Evolutionary conservation across 768 basidiomycete species (phyloP).

Genomic region (Hirschioporus abietinus): DNA sequence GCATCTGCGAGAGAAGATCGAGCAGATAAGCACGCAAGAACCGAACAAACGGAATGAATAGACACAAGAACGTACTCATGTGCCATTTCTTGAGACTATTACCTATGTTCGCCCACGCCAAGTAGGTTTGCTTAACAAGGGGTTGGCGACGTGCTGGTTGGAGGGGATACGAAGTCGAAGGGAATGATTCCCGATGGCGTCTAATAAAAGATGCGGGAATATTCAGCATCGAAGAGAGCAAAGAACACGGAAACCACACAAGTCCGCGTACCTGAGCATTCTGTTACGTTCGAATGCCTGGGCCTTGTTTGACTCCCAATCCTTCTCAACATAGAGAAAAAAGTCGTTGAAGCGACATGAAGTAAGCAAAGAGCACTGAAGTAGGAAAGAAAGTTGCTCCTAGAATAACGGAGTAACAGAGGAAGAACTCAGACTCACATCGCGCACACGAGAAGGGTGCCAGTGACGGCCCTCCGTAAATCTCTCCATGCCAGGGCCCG

Average conservation of each 20-base stretch:
- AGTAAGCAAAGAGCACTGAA: constrained; percentile 14
- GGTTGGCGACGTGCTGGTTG: constrained; percentile 5
- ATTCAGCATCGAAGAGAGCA: constrained; percentile 1
- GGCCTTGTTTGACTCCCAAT: constrained; percentile 17
- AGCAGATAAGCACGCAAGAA: constrained; percentile 4
- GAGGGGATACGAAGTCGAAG: not conserved
- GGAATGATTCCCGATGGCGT: not conserved
- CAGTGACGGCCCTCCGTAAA: constrained; percentile 28
- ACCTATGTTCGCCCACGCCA: constrained; percentile 10
- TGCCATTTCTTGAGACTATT: constrained; percentile 14
- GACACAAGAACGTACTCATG: constrained; percentile 7
- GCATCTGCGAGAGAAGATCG: constrained; percentile 44
- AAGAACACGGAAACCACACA: not conserved
- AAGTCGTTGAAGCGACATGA: constrained; percentile 25
- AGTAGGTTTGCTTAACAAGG: constrained; percentile 15
- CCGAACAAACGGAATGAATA: not conserved
- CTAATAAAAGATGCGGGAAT: constrained; percentile 3
- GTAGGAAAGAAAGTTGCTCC: not conserved
- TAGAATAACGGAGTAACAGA: not conserved
- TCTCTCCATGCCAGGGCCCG: constrained; percentile 31
- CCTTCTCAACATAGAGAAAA: constrained; percentile 36
- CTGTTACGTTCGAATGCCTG: not conserved
- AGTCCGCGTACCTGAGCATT: not conserved
- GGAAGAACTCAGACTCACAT: constrained; percentile 11
- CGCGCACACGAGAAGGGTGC: constrained; percentile 31